phyloP scores from a whole-genome alignment of 148 eudicot genomes.

The Amaranthus palmeri region DNA sequence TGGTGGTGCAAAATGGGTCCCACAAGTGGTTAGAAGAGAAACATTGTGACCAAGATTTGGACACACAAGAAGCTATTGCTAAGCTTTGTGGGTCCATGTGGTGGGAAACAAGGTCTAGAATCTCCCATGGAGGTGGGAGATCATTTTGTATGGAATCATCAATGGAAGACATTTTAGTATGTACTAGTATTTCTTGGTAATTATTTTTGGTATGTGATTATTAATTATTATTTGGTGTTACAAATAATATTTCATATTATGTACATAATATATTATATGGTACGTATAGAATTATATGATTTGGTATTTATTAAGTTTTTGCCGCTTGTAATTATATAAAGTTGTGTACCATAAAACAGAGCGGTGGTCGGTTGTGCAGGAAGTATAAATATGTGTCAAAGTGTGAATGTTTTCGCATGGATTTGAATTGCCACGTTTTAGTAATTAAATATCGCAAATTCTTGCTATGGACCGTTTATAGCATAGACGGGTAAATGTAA shows the following conservation, averaged over 20 bases:
- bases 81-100: conserved; percentile 56
- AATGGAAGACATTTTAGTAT: neutral
- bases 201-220: neutral
- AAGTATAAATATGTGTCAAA: conserved; percentile 17
- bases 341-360: neutral
- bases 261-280: neutral
- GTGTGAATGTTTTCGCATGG: conserved; percentile 23
- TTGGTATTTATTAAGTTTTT: neutral
- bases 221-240: neutral
- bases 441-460: too few relatives aligned
- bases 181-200: neutral
- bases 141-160: neutral
- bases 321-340: neutral
- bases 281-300: neutral
- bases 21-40: conserved; percentile 66
- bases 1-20: conserved; percentile 44
- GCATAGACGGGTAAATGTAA: too few relatives aligned
- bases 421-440: conserved; percentile 18
- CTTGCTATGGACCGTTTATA: too few relatives aligned
- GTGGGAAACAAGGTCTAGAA: conserved; percentile 44
- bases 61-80: conserved; percentile 54
- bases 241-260: too few relatives aligned
- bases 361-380: conserved; percentile 11
- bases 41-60: conserved; percentile 45
- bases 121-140: conserved; percentile 42